phyloP scores from a whole-genome alignment of 2,329 filamentous ascomycete species.

The Juglanconis oblonga region DNA sequence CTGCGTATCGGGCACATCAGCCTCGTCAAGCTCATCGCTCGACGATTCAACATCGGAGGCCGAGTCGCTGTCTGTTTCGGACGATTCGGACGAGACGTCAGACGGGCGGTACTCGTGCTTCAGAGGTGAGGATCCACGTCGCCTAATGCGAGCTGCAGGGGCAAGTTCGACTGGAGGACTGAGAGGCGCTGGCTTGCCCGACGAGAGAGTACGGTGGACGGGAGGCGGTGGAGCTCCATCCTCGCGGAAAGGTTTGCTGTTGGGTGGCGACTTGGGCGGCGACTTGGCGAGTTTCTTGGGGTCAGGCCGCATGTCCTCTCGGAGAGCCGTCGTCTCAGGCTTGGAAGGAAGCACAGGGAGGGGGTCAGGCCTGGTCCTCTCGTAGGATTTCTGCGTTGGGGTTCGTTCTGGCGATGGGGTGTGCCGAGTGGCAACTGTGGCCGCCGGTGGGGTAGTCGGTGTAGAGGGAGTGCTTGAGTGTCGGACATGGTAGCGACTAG shows the following conservation, averaged over 20 bases:
- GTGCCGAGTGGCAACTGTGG: slow-evolving; percentile 7
- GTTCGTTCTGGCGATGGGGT: slow-evolving; percentile 34
- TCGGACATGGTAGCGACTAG: slow-evolving; percentile 33
- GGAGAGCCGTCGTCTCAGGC: slow-evolving; percentile 28
- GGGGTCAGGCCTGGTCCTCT: slow-evolving; percentile 18
- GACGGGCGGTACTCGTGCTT: slow-evolving; percentile 98
- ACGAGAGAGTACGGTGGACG: slow-evolving; percentile 45
- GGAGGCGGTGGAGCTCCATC: slow-evolving; percentile 57
- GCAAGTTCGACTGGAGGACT: slow-evolving; percentile 45
- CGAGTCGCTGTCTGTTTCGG: slow-evolving; percentile 56
- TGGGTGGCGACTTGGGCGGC: slow-evolving; percentile 31
- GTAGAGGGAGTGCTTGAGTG: slow-evolving; percentile 28
- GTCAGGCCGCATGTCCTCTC: slow-evolving; percentile 38
- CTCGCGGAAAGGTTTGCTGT: slow-evolving; percentile 39
- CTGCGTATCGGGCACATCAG: slow-evolving; percentile 57
- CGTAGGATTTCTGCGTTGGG: slow-evolving; percentile 33
- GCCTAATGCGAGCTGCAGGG: slow-evolving; percentile 49
- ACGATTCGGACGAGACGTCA: slow-evolving; percentile 59
- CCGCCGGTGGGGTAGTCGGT: slow-evolving; percentile 23
- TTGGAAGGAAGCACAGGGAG: slow-evolving; percentile 19
- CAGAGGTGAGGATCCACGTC: slow-evolving; percentile 84
- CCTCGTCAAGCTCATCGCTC: slow-evolving; percentile 57
- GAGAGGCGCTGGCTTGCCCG: slow-evolving; percentile 37
- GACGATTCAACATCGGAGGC: slow-evolving; percentile 47
- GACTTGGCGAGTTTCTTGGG: slow-evolving; percentile 32